Evolutionary conservation across 208 protist species (phyloP), one percentile per base, ranked within the genome.

Genomic region (Leishmania arabica): DNA sequence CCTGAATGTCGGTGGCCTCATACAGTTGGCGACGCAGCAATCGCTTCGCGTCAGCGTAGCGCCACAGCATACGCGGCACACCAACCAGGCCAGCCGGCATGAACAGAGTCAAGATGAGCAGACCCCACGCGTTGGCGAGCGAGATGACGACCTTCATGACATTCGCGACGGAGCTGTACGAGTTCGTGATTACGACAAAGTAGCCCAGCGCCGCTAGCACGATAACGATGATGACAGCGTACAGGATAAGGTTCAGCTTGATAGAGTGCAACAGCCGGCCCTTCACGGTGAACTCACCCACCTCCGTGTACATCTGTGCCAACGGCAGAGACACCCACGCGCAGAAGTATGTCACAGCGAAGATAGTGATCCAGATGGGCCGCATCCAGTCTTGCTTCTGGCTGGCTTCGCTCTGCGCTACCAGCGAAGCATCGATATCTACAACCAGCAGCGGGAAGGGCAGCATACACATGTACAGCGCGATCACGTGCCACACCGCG

Each of bases 81-180:
- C 92, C 93, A 17, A 97, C 92, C n/a, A 97, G 80, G 6, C 95
- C 95, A 54, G 90, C 86, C 3, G 93, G 94, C 89, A 98, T 94
- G 72, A 98, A 97, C 24, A 98, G 70, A 1, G 92, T 91, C 66
- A 97, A 77, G 47, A 97, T 90, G 31, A 98, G 82, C 71, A 98
- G 89, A 84, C 95, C 95, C 91, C 94, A 97, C 47, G 95, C 89
- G 85, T 98, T 98, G 47, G 92, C 92, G n/a, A 95, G 79, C 56
- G 93, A 95, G 74, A 97, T 93, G 74, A 81, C 91, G 42, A 98
- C 81, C 77, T 95, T 96, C 54, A 90, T 53, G 27, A 96, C 91
- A 60, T 74, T 87, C 13, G 82, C 60, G 49, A 90, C 49, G 13
- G 91, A 92, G 53, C 77, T 81, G 83, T 93, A 93, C 15, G 91